Conservation (phyloP, 108 stramenopile species). For the Pseudonitzschia pungens region DNA sequence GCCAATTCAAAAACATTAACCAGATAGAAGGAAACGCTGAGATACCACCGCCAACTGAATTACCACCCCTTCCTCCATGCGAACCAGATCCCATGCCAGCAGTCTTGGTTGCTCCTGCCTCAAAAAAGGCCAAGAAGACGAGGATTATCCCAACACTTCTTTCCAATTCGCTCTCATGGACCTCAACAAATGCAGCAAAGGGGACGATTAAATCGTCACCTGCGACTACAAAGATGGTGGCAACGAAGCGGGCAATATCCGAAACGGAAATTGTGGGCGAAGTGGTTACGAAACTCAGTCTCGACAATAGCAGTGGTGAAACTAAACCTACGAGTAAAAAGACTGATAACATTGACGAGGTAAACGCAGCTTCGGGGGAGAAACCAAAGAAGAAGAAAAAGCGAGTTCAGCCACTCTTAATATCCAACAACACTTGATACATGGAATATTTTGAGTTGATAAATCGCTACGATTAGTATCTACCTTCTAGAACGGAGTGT, state of each 20-base stretch:
- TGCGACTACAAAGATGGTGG: slow-evolving; percentile 1
- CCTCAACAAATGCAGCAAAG: background rate
- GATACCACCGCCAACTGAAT: slow-evolving; percentile 4
- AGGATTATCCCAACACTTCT: slow-evolving; percentile 31
- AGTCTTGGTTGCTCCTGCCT: slow-evolving; percentile 30
- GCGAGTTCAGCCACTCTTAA: slow-evolving; percentile 40
- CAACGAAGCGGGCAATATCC: slow-evolving; percentile 16
- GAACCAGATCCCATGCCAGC: slow-evolving; percentile 30
- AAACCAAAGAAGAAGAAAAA: slow-evolving; percentile 47
- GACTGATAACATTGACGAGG: background rate
- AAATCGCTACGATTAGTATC: background rate
- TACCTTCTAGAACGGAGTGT: background rate
- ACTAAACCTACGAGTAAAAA: background rate
- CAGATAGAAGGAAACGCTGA: background rate
- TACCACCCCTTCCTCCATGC: slow-evolving; percentile 37
- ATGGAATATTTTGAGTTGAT: background rate
- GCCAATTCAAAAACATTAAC: background rate
- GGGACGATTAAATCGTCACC: background rate
- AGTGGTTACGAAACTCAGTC: slow-evolving; percentile 26
- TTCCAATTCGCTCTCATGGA: slow-evolving; percentile 2
- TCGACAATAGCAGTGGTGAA: slow-evolving; percentile 1
- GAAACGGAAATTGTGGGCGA: slow-evolving; percentile 35
- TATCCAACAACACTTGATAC: slow-evolving; percentile 9
- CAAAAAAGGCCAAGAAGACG: slow-evolving; percentile 40
- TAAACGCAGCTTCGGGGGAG: background rate